Evolutionary conservation across 1,139 yeast species (phyloP).

Genomic region (Kurtzmaniella natalensis): DNA sequence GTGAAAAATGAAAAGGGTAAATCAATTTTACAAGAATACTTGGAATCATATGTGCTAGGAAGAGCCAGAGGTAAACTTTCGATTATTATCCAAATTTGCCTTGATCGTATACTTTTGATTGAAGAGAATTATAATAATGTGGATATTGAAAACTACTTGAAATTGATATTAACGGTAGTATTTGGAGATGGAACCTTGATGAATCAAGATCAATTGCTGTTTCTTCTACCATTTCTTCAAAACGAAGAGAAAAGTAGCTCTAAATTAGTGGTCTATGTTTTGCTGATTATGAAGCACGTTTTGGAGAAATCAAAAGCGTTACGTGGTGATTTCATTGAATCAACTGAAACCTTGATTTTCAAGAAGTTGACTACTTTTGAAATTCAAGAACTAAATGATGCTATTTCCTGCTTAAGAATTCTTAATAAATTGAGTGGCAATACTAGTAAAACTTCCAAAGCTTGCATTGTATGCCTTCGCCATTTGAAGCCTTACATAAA

Average conservation of each 20-base stretch:
- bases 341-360: conserved; percentile 50
- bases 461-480: conserved; percentile 55
- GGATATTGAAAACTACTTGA: conserved; percentile 29
- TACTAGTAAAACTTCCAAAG: conserved; percentile 49
- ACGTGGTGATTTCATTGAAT: conserved; percentile 46
- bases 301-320: conserved; percentile 42
- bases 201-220: conserved; percentile 58
- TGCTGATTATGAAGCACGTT: conserved; percentile 50
- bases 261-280: conserved; percentile 38
- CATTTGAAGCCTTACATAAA: conserved; percentile 40
- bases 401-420: conserved; percentile 63
- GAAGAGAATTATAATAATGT: conserved; percentile 19
- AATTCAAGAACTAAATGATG: conserved; percentile 57
- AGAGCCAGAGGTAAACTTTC: neutral
- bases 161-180: conserved; percentile 50
- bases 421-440: conserved; percentile 45
- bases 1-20: neutral
- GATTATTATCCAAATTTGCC: neutral
- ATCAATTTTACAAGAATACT: neutral
- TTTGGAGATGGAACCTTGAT: conserved; percentile 48
- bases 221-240: conserved; percentile 56
- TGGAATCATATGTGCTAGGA: neutral
- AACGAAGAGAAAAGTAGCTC: conserved; percentile 39
- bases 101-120: conserved; percentile 25
- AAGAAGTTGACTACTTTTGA: conserved; percentile 55